Evolutionary conservation across 192 early-diverging fungal species (phyloP), one percentile per base, ranked within the genome.

Genomic region (Linnemannia elongata): DNA sequence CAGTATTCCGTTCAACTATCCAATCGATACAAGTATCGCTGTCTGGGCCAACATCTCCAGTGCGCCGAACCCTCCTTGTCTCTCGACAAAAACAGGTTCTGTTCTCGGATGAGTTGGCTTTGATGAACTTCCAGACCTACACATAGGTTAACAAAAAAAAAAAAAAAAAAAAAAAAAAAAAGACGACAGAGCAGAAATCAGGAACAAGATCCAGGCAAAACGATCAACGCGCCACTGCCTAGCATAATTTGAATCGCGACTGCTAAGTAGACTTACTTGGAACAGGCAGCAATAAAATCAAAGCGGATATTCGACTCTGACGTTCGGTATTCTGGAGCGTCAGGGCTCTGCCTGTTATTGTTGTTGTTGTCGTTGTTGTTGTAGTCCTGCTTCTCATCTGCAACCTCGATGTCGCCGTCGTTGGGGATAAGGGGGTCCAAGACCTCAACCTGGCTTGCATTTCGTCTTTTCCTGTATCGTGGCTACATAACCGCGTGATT

Each of bases 361-460:
- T 39, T 39, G 38, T 4, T 39, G 38, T 39, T 39, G 38, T 39
- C 6, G 38, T 39, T 13, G 44, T 45, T 1, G 12, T 30, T n/a
- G 74, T 52, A 49, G 42, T 80, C 33, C 35, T 49, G 35, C 12
- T 73, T 49, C 47, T 82, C 89, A 27, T 80, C 68, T 27, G 88
- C 47, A 41, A 88, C 79, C 57, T 89, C 86, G 47, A 89, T 88
- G 33, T 88, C 82, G 8, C 85, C 86, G 49, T 88, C 63, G 68
- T 88, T 85, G 2, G 54, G 41, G 3, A 57, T 60, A 36, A 57
- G 42, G 4, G 76, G 85, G 60, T 78, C 77, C 8, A 42, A 36
- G 10, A 78, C 63, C 6, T 80, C 75, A 8, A 89, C 42, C n/a
- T 77, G 69, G 35, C 68, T 17, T n/a, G 79, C 79, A n/a, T 78